Base-by-base conservation (phyloP, 2,329 filamentous ascomycete genomes). In the Monosporascus sp. region DNA sequence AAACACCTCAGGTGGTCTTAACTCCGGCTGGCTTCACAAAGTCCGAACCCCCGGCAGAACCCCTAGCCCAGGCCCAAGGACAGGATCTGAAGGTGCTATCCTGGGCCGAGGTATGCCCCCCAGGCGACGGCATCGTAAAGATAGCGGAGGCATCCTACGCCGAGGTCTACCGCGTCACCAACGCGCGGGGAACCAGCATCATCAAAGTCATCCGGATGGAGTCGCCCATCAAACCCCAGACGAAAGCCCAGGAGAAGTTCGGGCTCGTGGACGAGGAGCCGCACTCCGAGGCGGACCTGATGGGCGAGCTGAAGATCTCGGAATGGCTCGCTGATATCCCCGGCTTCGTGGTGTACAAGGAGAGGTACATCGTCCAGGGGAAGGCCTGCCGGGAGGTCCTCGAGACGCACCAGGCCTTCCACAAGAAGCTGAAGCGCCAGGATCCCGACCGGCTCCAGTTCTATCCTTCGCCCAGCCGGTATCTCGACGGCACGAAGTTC, bases 141-240 rank as follows among this genome's bases (percentile, higher is more conserved):
- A 86, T 86, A 49, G 83, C 83, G 9, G 83, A 86, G 63, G 83
- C 83, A 5, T 86, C 83, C 2, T 86, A 81, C 59, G 82, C 83
- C 6, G 83, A 86, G 63, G 82, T 86, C 9, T 86, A 85, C 60
- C 80, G 82, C 9, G 75, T 86, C 57, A 79, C 73, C 47, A 85
- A 84, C 61, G 71, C 74, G 45, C 72, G 76, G 17, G 82, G 82
- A 8, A 83, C 79, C 25, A 85, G 81, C 64, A 84, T 86, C 61
- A 81, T 86, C 68, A 86, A 86, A 59, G 78, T 81, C 20, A 82
- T 86, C 53, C 77, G 82, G 2, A 73, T 86, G 9, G 67, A 77
- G 11, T 84, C 81, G 1, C 79, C 80, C 4, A 80, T 84, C 54
- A 81, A 77, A 55, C 63, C 78, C 0, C 79, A 82, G 60, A 84